phyloP scores from a whole-genome alignment of 2,329 filamentous ascomycete species.

The Dothistroma pini region DNA sequence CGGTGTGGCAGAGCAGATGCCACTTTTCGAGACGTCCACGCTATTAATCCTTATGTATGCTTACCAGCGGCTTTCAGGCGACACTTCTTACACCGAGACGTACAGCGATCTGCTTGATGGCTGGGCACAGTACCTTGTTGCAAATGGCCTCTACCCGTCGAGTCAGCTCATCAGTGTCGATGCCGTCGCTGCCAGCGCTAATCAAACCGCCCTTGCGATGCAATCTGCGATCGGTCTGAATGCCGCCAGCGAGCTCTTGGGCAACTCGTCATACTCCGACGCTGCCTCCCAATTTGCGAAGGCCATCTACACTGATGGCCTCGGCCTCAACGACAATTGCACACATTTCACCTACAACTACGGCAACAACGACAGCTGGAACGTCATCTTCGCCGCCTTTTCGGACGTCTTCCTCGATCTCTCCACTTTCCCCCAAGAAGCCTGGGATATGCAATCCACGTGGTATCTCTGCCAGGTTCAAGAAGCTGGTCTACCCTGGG shows the following conservation, averaged over 20 bases:
- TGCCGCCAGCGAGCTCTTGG: slow-evolving; percentile 42
- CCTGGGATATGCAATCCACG: slow-evolving; percentile 24
- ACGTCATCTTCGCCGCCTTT: slow-evolving; percentile 52
- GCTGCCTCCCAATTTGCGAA: slow-evolving; percentile 20
- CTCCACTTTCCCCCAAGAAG: slow-evolving; percentile 35
- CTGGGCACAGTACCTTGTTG: slow-evolving; percentile 52
- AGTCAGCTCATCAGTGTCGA: slow-evolving; percentile 56
- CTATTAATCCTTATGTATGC: slow-evolving; percentile 53
- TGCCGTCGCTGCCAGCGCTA: slow-evolving; percentile 52
- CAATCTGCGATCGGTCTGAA: slow-evolving; percentile 35
- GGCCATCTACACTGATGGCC: slow-evolving; percentile 22
- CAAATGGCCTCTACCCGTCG: slow-evolving; percentile 51
- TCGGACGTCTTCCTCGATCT: slow-evolving; percentile 47
- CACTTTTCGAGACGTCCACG: slow-evolving; percentile 45
- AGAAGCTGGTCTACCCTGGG: slow-evolving; percentile 23
- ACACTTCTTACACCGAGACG: slow-evolving; percentile 45
- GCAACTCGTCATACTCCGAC: slow-evolving; percentile 44
- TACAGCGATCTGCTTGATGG: slow-evolving; percentile 52
- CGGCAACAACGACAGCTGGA: slow-evolving; percentile 30
- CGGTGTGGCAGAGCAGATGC: slow-evolving; percentile 50
- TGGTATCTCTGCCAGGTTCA: slow-evolving; percentile 24
- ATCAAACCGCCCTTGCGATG: slow-evolving; percentile 38
- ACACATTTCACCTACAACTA: slow-evolving; percentile 48
- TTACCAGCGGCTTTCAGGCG: slow-evolving; percentile 53
- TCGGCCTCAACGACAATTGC: slow-evolving; percentile 29